Conservation (phyloP, 1,139 yeast species). For the Yamadazyma atmosphaerica region DNA sequence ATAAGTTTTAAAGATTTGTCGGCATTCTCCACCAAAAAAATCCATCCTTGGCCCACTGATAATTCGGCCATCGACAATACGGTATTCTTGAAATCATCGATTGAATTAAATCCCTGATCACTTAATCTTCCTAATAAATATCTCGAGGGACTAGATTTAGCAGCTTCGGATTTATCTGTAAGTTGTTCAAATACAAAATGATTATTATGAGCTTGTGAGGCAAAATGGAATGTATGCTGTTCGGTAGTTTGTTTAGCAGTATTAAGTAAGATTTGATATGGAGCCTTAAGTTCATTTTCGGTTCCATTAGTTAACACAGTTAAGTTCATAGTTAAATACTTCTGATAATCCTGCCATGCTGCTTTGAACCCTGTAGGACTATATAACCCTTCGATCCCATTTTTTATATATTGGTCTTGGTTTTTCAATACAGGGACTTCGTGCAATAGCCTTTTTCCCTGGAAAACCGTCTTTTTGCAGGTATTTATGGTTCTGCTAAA, state of each 20-base stretch:
- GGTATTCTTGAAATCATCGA: conserved; percentile 56
- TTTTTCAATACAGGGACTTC: conserved; percentile 60
- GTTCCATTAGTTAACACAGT: conserved; percentile 79
- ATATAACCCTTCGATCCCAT: conserved; percentile 74
- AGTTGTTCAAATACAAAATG: conserved; percentile 84
- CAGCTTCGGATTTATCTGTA: conserved; percentile 30
- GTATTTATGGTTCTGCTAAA: conserved; percentile 7
- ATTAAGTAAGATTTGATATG: conserved; percentile 73
- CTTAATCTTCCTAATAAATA: conserved; percentile 44
- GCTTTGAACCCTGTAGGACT: conserved; percentile 64
- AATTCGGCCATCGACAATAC: conserved; percentile 57
- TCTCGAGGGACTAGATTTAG: conserved; percentile 48
- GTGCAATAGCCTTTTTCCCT: conserved; percentile 47
- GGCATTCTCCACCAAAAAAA: conserved; percentile 75
- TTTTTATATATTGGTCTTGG: conserved; percentile 33
- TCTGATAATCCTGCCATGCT: conserved; percentile 85
- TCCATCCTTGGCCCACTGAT: conserved; percentile 78
- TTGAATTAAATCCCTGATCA: conserved; percentile 35
- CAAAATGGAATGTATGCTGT: conserved; percentile 77
- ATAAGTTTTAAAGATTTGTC: conserved; percentile 66
- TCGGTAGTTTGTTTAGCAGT: conserved; percentile 71
- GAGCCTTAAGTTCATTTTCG: conserved; percentile 72
- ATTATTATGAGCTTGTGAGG: conserved; percentile 91
- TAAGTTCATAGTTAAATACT: conserved; percentile 63
- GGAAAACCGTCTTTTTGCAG: conserved; percentile 6